A percentile compares a stretch with the other conserved stretches of the same genome.
Evolutionary conservation across 495 filamentous ascomycete species (phyloP).

Genomic region (Monascus purpureus): DNA sequence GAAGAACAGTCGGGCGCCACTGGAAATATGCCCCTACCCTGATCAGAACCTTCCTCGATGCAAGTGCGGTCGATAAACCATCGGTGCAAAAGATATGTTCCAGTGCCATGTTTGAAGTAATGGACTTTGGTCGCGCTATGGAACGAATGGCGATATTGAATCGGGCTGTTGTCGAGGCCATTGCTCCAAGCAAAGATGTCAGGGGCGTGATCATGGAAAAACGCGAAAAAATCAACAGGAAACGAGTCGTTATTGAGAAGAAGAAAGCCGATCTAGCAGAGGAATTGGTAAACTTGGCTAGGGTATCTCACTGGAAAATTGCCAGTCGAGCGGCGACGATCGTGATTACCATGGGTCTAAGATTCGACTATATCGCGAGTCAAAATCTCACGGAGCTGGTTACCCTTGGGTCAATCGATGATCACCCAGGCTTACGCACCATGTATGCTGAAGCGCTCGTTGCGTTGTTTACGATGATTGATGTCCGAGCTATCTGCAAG

Average conservation of each 20-base stretch:
- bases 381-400: constrained; percentile 74
- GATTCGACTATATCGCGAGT: constrained; percentile 77
- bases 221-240: constrained; percentile 53
- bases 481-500: constrained; percentile 69
- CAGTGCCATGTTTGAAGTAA: constrained; percentile 65
- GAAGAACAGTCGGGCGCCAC: constrained; percentile 75
- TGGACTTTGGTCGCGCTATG: constrained; percentile 78
- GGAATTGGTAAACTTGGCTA: constrained; percentile 65
- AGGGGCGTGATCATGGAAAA: constrained; percentile 48
- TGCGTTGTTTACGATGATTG: constrained; percentile 66
- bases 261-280: constrained; percentile 70
- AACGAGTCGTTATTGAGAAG: constrained; percentile 59
- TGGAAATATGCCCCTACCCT: constrained; percentile 85
- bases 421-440: constrained; percentile 71
- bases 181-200: constrained; percentile 60
- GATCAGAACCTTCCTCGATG: constrained; percentile 77
- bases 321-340: constrained; percentile 79
- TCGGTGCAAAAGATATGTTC: constrained; percentile 86
- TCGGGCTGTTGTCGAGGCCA: constrained; percentile 50
- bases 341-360: constrained; percentile 71
- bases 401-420: constrained; percentile 69
- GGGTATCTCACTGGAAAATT: constrained; percentile 87
- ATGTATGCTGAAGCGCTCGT: constrained; percentile 71
- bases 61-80: constrained; percentile 79
- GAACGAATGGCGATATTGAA: constrained; percentile 83